phyloP scores from a whole-genome alignment of 202 grass and related monocot genomes.

The Miscanthus sacchariflorus region DNA sequence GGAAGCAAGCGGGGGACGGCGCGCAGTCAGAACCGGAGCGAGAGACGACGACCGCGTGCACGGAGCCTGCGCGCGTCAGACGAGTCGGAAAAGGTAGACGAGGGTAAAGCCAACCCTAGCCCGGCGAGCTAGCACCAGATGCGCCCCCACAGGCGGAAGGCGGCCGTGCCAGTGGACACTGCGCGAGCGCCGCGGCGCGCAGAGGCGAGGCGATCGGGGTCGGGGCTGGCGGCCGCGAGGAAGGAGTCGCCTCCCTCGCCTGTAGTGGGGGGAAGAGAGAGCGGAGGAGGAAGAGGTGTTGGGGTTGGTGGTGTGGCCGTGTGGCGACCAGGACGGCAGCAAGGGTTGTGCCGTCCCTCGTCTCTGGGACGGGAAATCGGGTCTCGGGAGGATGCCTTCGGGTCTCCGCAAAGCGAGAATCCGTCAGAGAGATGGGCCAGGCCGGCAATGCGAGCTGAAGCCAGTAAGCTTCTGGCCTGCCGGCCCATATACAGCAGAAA shows the following conservation, averaged over 20 bases:
- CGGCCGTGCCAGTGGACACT: neutral
- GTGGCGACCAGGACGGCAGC: conserved; percentile 8
- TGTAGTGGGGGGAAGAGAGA: neutral
- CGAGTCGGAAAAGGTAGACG: neutral
- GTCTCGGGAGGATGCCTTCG: neutral
- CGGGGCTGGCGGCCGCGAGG: neutral
- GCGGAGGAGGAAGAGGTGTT: neutral
- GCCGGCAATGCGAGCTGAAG: neutral
- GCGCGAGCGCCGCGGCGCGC: neutral
- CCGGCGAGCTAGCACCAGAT: neutral
- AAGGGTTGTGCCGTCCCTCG: neutral
- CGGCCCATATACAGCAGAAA: too few relatives aligned
- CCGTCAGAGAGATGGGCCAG: conserved; percentile 3
- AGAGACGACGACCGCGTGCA: neutral
- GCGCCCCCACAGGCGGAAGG: neutral
- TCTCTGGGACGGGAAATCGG: neutral
- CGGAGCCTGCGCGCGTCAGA: neutral
- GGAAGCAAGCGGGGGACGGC: neutral
- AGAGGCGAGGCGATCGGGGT: neutral
- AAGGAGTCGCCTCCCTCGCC: conserved; percentile 30
- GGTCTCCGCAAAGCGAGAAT: neutral
- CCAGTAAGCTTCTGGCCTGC: too few relatives aligned
- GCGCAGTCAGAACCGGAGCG: neutral
- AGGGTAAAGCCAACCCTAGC: neutral
- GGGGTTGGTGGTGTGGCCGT: neutral